These are phyloP conservation scores for Secale cereale DNA, from an alignment of 176 grass and related monocot genomes.

Conservation along the genomic window DNA sequence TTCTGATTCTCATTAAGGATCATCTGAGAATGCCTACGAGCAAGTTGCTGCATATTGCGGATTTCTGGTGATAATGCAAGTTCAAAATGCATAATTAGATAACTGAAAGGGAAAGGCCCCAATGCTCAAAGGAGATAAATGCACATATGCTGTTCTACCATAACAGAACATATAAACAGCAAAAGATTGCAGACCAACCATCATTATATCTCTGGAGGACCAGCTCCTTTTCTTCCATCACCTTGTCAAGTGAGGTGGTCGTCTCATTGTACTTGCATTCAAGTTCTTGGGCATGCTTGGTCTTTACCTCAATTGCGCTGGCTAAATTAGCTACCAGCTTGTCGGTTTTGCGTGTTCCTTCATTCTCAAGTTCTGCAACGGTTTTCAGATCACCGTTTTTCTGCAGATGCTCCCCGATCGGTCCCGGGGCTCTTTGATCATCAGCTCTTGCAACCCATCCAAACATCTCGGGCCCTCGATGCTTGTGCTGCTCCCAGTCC, in stretches of 20 bases:
- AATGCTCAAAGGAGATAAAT: not conserved
- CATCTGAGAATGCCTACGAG: slow-evolving; percentile 53
- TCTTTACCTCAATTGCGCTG: slow-evolving; percentile 37
- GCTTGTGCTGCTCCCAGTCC: slow-evolving; percentile 29
- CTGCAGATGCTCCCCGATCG: slow-evolving; percentile 30
- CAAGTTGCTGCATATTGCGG: slow-evolving; percentile 51
- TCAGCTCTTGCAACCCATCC: slow-evolving; percentile 51
- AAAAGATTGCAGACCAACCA: slow-evolving; percentile 6
- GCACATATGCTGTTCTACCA: not conserved
- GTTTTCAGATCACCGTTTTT: slow-evolving; percentile 48
- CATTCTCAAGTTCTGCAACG: slow-evolving; percentile 37
- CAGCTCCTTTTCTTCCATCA: slow-evolving; percentile 55
- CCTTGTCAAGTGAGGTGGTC: slow-evolving; percentile 37
- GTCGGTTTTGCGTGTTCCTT: slow-evolving; percentile 43
- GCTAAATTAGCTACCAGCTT: slow-evolving; percentile 42
- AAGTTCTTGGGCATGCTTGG: slow-evolving; percentile 34
- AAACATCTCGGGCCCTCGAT: slow-evolving; percentile 23
- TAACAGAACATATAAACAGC: not conserved
- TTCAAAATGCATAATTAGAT: not conserved
- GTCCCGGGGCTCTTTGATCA: slow-evolving; percentile 31
- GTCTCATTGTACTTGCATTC: slow-evolving; percentile 47
- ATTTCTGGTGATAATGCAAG: slow-evolving; percentile 41
- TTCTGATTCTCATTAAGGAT: slow-evolving; percentile 56
- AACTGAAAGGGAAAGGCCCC: not conserved
- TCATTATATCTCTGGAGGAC: slow-evolving; percentile 38